Evolutionary conservation across 2,329 filamentous ascomycete genomes (phyloP).

Genomic region (Calonectria honghensis): DNA sequence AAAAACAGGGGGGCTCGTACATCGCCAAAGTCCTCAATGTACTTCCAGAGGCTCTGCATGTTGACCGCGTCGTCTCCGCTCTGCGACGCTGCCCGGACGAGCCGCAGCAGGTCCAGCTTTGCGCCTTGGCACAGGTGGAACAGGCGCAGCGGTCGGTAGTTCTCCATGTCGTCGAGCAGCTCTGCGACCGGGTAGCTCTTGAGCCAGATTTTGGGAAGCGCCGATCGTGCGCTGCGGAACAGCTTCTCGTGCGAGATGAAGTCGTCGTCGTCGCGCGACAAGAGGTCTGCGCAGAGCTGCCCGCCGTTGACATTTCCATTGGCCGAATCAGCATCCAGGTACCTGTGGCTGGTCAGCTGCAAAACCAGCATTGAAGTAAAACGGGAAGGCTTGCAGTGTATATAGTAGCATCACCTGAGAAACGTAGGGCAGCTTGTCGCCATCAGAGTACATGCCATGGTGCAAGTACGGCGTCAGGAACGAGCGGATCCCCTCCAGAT

Average conservation of each 20-base stretch:
- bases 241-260: conserved; percentile 50
- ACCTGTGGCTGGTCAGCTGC: conserved; percentile 31
- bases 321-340: conserved; percentile 49
- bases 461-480: conserved; percentile 47
- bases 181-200: conserved; percentile 46
- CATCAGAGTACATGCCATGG: background rate
- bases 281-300: conserved; percentile 46
- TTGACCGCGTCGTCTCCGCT: background rate
- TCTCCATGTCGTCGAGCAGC: conserved; percentile 48
- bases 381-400: conserved; percentile 43
- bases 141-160: conserved; percentile 45
- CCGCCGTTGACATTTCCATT: conserved; percentile 43
- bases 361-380: rapidly evolving
- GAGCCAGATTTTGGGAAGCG: conserved; percentile 50
- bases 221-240: conserved; percentile 45
- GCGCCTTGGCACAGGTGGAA: conserved; percentile 49
- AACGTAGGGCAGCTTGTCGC: conserved; percentile 39
- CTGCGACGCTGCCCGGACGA: conserved; percentile 37
- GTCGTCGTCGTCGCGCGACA: conserved; percentile 47
- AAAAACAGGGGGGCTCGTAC: conserved; percentile 23
- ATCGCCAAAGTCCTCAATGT: conserved; percentile 47
- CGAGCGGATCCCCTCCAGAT: conserved; percentile 46
- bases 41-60: conserved; percentile 36
- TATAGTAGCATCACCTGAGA: conserved; percentile 48
- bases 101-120: conserved; percentile 44